A percentile compares a stretch with the other conserved stretches of the same genome.
Evolutionary conservation across 2,329 filamentous ascomycete genomes (phyloP).

Genomic region (Conoideocrella luteorostrata): DNA sequence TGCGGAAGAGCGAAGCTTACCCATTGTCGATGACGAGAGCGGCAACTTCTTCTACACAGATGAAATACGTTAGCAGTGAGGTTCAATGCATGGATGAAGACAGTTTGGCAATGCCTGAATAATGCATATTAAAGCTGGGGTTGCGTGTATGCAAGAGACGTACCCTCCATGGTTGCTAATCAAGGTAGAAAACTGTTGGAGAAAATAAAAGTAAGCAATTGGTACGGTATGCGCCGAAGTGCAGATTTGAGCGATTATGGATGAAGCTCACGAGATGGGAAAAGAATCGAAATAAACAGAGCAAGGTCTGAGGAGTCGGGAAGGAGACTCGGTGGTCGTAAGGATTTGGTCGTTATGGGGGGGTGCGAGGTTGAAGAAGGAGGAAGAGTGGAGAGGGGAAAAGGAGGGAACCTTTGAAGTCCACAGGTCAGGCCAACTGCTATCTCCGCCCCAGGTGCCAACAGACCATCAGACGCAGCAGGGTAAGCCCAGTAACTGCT

Average conservation of each 20-base stretch:
- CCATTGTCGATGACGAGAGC: conserved; percentile 99
- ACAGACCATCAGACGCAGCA: not conserved
- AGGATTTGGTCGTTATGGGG: conserved; percentile 14
- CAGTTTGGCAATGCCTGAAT: not conserved
- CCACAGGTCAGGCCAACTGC: not conserved
- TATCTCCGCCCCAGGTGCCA: not conserved
- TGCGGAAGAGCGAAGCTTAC: conserved; percentile 57
- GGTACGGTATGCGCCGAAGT: conserved; percentile 3
- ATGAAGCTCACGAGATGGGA: conserved; percentile 17
- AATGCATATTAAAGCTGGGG: conserved; percentile 2
- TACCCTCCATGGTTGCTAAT: conserved; percentile 53
- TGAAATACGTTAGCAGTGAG: conserved; percentile 36
- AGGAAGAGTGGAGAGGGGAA: conserved; percentile 27
- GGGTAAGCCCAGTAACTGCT: too few species aligned
- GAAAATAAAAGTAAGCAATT: conserved; percentile 13
- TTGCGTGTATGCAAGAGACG: conserved; percentile 19
- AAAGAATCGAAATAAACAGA: conserved; percentile 1
- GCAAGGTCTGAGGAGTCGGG: conserved; percentile 14
- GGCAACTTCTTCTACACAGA: conserved; percentile 89
- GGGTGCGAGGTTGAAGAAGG: conserved; percentile 23
- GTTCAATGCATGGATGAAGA: conserved; percentile 5
- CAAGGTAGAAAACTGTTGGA: conserved; percentile 27
- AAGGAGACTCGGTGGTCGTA: conserved; percentile 13
- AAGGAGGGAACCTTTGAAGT: conserved; percentile 19
- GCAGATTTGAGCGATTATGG: not conserved